A percentile compares a stretch with the other conserved stretches of the same genome.
Conservation (phyloP, 2,329 filamentous ascomycete genomes). For the Cercospora zeina region DNA sequence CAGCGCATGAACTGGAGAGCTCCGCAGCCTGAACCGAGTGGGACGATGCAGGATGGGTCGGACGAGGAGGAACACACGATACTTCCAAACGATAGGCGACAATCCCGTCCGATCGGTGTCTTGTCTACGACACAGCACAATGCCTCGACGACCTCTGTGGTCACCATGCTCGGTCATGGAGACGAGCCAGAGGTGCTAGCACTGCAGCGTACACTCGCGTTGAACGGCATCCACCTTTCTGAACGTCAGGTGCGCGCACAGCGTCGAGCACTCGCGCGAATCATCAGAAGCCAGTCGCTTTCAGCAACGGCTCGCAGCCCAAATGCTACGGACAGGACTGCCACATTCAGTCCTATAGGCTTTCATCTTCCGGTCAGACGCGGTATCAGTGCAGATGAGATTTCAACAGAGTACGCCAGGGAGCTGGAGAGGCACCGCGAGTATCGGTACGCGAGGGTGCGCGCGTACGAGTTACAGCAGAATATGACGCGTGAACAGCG, state of each 20-base stretch:
- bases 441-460: neutral
- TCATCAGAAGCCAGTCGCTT: neutral
- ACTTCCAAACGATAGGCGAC: neutral
- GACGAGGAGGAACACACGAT: neutral
- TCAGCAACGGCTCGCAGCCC: neutral
- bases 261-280: neutral
- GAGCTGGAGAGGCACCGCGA: conserved; percentile 13
- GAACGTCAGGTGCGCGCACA: conserved; percentile 17
- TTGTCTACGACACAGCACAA: neutral
- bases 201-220: neutral
- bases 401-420: neutral
- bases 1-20: neutral
- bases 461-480: neutral
- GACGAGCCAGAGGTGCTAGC: conserved; percentile 15
- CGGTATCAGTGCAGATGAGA: neutral
- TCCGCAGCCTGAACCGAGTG: neutral
- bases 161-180: conserved; percentile 18
- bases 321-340: neutral
- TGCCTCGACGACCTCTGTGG: conserved; percentile 4
- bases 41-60: neutral
- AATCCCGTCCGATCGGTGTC: neutral
- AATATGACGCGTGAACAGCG: conserved; percentile 2
- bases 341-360: neutral
- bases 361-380: neutral
- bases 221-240: conserved; percentile 11